Evolutionary conservation across 1,284 basidiomycete genomes (phyloP), one percentile per base, ranked within the genome.

Genomic region (Vanrija pseudolonga): DNA sequence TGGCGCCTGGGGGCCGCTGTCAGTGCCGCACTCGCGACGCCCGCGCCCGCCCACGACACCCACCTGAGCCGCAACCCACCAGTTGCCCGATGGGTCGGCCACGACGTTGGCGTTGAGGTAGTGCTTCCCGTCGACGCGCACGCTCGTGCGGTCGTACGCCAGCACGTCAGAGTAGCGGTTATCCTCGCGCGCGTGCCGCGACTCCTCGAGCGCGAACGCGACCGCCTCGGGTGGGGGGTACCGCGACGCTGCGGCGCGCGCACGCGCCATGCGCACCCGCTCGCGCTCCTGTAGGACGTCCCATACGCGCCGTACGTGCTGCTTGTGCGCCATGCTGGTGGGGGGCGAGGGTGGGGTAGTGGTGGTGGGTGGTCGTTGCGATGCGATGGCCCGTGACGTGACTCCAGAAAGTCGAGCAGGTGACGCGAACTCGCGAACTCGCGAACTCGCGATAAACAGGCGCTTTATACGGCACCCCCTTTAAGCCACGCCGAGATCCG

Each of bases 31-130:
- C 42, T 3, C 43, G 15, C 11, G 5, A 19, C 6, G n/a, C n/a
- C n/a, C n/a, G n/a, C n/a, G n/a, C n/a, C n/a, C n/a, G n/a, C n/a
- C n/a, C n/a, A n/a, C n/a, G n/a, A n/a, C 1, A 55, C 72, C 58
- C 49, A 74, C 72, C 62, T 75, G 73, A 26, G 68, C 60, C 9
- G 71, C 71, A 17, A 75, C 63, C 71, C 71, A 75, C 67, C 62
- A 64, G 17, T 55, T 50, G 14, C 64, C 64, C 8, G 51, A 53
- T 14, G 50, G 51, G 52, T 68, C 67, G 15, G 40, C 47, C 5
- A 75, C 65, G 18, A 72, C 65, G 55, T 69, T 75, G 4, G 73
- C 73, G 48, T 75, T 75, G 20, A 75, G 49, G 47, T 73, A 74
- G 4, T 24, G 47, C 19, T 57, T 52, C 23, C 53, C 55, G 11